Evolutionary conservation across 768 basidiomycete species (phyloP).

Genomic region (Kondoa malvinella): DNA sequence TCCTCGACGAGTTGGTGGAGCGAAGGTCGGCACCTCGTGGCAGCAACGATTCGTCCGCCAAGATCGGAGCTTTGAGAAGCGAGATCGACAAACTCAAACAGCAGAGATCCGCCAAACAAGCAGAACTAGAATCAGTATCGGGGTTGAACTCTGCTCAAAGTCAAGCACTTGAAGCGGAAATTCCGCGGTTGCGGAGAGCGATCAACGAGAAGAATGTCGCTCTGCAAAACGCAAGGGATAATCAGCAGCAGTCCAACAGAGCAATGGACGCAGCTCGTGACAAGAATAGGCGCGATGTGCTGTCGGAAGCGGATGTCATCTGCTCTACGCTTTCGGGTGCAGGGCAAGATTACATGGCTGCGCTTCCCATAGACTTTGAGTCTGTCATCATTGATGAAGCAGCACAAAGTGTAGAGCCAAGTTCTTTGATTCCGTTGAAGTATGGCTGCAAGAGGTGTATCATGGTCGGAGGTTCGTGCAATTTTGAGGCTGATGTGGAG

Average conservation of each 20-base stretch:
- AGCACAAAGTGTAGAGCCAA: slow-evolving; percentile 87
- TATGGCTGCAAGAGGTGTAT: slow-evolving; percentile 67
- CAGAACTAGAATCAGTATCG: slow-evolving; percentile 43
- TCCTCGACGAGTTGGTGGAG: slow-evolving; percentile 71
- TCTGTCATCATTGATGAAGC: slow-evolving; percentile 97
- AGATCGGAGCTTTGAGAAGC: slow-evolving; percentile 42
- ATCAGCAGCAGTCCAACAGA: slow-evolving; percentile 60
- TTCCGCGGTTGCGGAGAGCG: slow-evolving; percentile 33
- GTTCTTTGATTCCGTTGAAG: slow-evolving; percentile 84
- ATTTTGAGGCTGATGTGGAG: too few species aligned
- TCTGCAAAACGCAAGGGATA: slow-evolving; percentile 62
- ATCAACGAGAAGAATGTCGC: slow-evolving; percentile 50
- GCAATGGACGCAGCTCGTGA: slow-evolving; percentile 67
- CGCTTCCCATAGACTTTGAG: slow-evolving; percentile 58
- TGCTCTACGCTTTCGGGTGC: slow-evolving; percentile 85
- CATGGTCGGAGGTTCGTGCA: slow-evolving; percentile 87
- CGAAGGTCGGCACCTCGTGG: slow-evolving; percentile 39
- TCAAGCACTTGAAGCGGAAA: slow-evolving; percentile 50
- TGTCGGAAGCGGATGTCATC: slow-evolving; percentile 77
- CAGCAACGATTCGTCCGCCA: slow-evolving; percentile 41
- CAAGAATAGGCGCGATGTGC: slow-evolving; percentile 53
- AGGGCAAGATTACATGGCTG: slow-evolving; percentile 68
- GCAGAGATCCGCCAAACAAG: slow-evolving; percentile 43
- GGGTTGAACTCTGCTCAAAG: slow-evolving; percentile 42
- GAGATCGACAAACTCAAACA: slow-evolving; percentile 56